Conservation (phyloP, 2,329 filamentous ascomycete genomes). For the Pseudogymnoascus sp. region DNA sequence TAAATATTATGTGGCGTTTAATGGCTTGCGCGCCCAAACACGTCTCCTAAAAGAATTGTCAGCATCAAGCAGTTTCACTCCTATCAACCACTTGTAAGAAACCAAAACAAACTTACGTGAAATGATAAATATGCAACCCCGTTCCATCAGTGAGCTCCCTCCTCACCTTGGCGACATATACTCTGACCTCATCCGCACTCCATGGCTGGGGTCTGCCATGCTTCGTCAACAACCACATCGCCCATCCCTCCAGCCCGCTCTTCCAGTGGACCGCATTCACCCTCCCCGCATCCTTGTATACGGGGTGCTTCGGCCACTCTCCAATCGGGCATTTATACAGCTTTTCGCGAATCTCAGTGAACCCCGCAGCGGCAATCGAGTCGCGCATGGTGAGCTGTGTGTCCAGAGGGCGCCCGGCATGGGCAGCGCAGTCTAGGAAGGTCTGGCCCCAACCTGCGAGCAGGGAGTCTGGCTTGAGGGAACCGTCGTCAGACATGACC, state of each 20-base stretch:
- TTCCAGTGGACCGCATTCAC: constrained; percentile 23
- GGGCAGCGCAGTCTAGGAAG: constrained; percentile 18
- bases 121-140: constrained; percentile 3
- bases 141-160: constrained; percentile 14
- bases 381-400: constrained; percentile 20
- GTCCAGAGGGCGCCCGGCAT: constrained; percentile 19
- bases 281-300: constrained; percentile 14
- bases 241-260: constrained; percentile 24
- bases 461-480: constrained; percentile 12
- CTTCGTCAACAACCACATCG: constrained; percentile 24
- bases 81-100: not conserved
- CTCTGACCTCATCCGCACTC: constrained; percentile 20
- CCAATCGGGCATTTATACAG: constrained; percentile 2
- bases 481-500: constrained; percentile 8
- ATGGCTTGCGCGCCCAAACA: not conserved
- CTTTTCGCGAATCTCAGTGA: not conserved
- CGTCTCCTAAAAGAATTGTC: not conserved
- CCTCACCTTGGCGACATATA: constrained; percentile 19
- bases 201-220: constrained; percentile 20
- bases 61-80: not conserved
- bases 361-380: constrained; percentile 19
- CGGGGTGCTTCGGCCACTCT: constrained; percentile 3
- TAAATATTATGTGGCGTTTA: not conserved
- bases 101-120: not conserved
- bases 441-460: constrained; percentile 17